Conservation (phyloP, 257 asterid species). For the Nicotiana benthamiana region DNA sequence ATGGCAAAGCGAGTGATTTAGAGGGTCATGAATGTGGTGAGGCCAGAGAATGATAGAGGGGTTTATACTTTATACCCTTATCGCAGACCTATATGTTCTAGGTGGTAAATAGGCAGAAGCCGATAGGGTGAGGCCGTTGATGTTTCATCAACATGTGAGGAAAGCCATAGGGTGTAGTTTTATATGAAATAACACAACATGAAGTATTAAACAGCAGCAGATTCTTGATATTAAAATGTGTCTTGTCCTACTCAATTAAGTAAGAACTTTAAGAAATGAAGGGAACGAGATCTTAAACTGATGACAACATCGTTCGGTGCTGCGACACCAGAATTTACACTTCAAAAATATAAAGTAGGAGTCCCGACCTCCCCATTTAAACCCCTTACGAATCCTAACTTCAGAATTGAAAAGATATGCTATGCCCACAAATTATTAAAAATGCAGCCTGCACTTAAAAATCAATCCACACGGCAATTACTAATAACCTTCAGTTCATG, state of each 20-base stretch:
- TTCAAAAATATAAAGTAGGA: too few relatives aligned
- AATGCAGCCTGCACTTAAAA: background rate
- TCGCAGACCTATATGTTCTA: slow-evolving; percentile 44
- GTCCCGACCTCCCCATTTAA: too few relatives aligned
- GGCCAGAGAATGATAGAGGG: slow-evolving; percentile 57
- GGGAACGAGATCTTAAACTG: too few relatives aligned
- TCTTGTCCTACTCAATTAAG: too few relatives aligned
- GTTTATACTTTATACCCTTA: slow-evolving; percentile 43
- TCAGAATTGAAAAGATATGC: background rate
- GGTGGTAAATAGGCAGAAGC: slow-evolving; percentile 46
- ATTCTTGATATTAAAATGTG: background rate
- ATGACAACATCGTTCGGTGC: too few relatives aligned
- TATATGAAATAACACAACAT: slow-evolving; percentile 13
- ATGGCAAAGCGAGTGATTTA: too few relatives aligned
- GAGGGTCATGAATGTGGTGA: too few relatives aligned
- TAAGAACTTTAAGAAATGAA: too few relatives aligned
- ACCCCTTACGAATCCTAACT: too few relatives aligned
- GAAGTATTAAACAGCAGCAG: slow-evolving; percentile 1
- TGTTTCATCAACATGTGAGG: slow-evolving; percentile 39
- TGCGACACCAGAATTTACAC: too few relatives aligned
- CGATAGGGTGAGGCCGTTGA: slow-evolving; percentile 38
- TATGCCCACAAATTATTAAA: background rate
- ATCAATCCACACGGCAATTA: background rate
- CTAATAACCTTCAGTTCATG: slow-evolving; percentile 29
- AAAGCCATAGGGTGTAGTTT: slow-evolving; percentile 53